Conservation (phyloP, 768 basidiomycete genomes). For the Mycena galericulata region DNA sequence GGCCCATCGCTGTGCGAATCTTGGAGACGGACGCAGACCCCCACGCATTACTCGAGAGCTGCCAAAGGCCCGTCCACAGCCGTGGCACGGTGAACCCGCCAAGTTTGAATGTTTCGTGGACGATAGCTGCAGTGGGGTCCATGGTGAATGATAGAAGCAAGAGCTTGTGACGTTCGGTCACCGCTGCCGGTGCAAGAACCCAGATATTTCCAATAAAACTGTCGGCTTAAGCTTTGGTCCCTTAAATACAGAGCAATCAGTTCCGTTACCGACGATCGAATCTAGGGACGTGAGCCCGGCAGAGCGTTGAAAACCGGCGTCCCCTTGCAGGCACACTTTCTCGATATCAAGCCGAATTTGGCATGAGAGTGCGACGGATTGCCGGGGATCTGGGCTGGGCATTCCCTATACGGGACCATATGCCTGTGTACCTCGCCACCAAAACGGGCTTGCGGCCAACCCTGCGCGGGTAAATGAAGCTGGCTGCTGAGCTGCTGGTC, state of each 20-base stretch:
- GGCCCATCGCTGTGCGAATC: conserved; percentile 31
- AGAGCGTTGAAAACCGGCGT: conserved; percentile 19
- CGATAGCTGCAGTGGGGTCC: neutral
- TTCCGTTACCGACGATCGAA: conserved; percentile 17
- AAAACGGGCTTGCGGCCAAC: too few relatives aligned
- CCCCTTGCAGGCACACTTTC: conserved; percentile 23
- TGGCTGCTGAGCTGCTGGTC: too few relatives aligned
- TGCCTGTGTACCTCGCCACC: too few relatives aligned
- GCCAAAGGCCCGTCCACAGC: conserved; percentile 32
- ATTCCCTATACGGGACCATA: too few relatives aligned
- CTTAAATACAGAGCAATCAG: conserved; percentile 14
- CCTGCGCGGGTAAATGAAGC: too few relatives aligned
- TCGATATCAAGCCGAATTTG: conserved; percentile 2
- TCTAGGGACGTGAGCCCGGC: conserved; percentile 14
- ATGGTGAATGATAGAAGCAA: conserved; percentile 15
- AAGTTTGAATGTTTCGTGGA: conserved; percentile 33
- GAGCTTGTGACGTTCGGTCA: neutral
- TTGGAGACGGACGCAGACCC: conserved; percentile 27
- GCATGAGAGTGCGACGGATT: neutral
- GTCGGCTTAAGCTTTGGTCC: neutral
- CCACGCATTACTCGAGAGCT: conserved; percentile 36
- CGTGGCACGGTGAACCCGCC: conserved; percentile 28
- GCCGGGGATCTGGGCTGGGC: neutral
- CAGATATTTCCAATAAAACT: neutral
- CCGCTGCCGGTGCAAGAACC: neutral